phyloP scores from a whole-genome alignment of 1,284 basidiomycete species.

The Irpex sp. region DNA sequence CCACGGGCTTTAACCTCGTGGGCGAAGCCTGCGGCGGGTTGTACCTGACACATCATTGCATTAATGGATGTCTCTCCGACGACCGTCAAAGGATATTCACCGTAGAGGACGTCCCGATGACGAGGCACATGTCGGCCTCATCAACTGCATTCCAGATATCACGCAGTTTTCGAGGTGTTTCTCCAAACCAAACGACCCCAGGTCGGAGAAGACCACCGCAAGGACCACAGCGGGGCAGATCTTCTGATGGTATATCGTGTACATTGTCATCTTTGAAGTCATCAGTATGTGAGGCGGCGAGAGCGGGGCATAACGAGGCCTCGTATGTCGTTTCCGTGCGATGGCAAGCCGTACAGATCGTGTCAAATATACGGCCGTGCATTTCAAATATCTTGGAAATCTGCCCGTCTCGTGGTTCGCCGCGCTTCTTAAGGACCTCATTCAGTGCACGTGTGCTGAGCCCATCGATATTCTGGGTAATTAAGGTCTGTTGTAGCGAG shows the following conservation, averaged over 20 bases:
- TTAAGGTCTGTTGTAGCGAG: constrained; percentile 19
- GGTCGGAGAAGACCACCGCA: constrained; percentile 34
- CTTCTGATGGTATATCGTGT: constrained; percentile 22
- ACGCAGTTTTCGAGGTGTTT: constrained; percentile 23
- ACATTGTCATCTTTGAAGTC: constrained; percentile 17
- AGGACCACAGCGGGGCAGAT: constrained; percentile 30
- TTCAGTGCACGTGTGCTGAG: constrained; percentile 29
- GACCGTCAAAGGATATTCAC: constrained; percentile 16
- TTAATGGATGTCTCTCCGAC: neutral
- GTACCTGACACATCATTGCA: constrained; percentile 18
- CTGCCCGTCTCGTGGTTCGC: neutral
- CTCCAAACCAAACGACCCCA: constrained; percentile 40
- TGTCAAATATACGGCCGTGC: constrained; percentile 33
- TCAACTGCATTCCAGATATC: constrained; percentile 29
- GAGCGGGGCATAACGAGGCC: constrained; percentile 26
- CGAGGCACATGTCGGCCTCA: constrained; percentile 33
- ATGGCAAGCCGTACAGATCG: constrained; percentile 15
- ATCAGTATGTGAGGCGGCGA: constrained; percentile 20
- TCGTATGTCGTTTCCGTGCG: constrained; percentile 19
- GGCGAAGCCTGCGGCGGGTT: constrained; percentile 36
- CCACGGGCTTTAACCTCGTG: constrained; percentile 21
- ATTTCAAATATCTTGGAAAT: constrained; percentile 25
- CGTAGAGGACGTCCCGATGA: constrained; percentile 37
- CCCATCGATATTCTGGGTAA: constrained; percentile 40
- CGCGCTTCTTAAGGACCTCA: neutral